Base-by-base conservation (phyloP, 78 protist species). In the Dictyostelium intermedium region DNA sequence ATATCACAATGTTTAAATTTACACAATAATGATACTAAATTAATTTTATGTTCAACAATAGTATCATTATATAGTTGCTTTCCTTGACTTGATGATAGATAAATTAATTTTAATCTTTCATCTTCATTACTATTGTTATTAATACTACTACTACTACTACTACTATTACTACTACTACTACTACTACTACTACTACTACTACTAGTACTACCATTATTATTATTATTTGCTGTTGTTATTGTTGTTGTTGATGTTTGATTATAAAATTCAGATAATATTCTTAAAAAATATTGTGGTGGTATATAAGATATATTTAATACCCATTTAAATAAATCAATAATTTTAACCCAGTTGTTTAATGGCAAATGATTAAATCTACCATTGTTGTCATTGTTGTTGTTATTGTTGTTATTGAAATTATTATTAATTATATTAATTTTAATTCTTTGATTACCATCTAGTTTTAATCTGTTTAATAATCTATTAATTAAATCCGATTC, bases 241-340 rank as follows among this genome's bases (percentile, higher is more conserved):
- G 43, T 39, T 39, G 43, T 39, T 5, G 43, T 60, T 47, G 27
- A 8, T 60, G 69, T 8, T n/a, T n/a, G n/a, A n/a, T 6, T 53
- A 35, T 85, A 89, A 45, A 41, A 69, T 3, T 56, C 53, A 2
- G 86, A 39, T 84, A 89, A 63, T 69, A 79, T 56, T 13, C 37
- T 80, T 39, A 89, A 27, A 70, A 89, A 66, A 35, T 41, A 89
- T 47, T 78, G 93, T 23, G 85, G 93, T 20, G 93, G 93, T 61
- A 89, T 47, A 34, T 80, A 89, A 7, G 82, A 43, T 16, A 78
- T 45, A 80, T 89, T 47, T 4, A 89, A 30, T 30, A 10, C 34
- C 93, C 93, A 89, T 41, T 78, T 89, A 34, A 89, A 80, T 43
- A 89, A 23, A 80, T 89, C 86, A 30, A 18, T 32, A 35, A 86